These are phyloP conservation scores for Skeletonema menzelii DNA, from an alignment of 108 stramenopile genomes.

Conservation along the genomic window DNA sequence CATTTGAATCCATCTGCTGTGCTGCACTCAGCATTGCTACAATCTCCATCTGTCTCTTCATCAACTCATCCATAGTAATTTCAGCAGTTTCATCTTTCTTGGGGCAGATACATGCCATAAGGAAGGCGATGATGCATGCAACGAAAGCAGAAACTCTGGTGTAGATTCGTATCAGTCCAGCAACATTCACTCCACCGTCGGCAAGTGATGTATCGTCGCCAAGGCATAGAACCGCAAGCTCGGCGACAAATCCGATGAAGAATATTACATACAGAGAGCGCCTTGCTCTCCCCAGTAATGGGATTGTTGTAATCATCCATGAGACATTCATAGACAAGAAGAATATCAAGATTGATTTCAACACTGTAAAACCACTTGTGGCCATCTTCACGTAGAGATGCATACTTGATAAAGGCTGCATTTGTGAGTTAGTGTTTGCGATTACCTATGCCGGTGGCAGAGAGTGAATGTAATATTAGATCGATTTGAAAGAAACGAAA, in stretches of 20 bases:
- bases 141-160: slow-evolving; percentile 13
- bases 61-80: slow-evolving; percentile 21
- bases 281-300: slow-evolving; percentile 16
- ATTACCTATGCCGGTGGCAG: slow-evolving; percentile 15
- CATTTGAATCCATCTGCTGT: slow-evolving; percentile 3
- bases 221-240: slow-evolving; percentile 18
- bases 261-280: slow-evolving; percentile 24
- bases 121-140: background rate
- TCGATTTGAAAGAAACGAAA: background rate
- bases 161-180: slow-evolving; percentile 8
- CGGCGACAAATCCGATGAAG: slow-evolving; percentile 19
- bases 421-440: slow-evolving; percentile 25
- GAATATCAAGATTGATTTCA: slow-evolving; percentile 30
- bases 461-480: background rate
- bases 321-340: slow-evolving; percentile 31
- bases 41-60: slow-evolving; percentile 29
- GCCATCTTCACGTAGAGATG: slow-evolving; percentile 28
- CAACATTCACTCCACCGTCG: slow-evolving; percentile 2
- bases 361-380: slow-evolving; percentile 27
- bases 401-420: slow-evolving; percentile 40
- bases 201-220: background rate
- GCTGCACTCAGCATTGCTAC: slow-evolving; percentile 19
- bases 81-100: background rate
- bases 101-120: slow-evolving; percentile 20
- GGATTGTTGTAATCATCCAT: slow-evolving; percentile 28